Conservation (phyloP, 106 monocot species). For the Acanthochlamys bracteata region DNA sequence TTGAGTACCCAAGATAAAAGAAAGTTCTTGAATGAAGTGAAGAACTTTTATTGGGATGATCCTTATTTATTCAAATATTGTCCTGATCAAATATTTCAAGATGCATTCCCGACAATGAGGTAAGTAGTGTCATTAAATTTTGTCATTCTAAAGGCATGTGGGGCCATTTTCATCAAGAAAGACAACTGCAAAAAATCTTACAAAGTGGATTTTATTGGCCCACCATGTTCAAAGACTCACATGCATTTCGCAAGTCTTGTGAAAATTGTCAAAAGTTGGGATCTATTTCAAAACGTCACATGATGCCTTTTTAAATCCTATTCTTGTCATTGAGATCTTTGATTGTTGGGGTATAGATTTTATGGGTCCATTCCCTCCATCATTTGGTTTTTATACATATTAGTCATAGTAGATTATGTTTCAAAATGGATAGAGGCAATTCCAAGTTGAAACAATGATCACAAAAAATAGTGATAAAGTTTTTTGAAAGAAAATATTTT, state of each 20-base stretch:
- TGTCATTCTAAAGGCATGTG: background rate
- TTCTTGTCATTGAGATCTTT: background rate
- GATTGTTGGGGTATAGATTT: constrained; percentile 6
- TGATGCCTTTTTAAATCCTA: background rate
- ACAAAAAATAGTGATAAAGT: background rate
- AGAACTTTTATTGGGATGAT: background rate
- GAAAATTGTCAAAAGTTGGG: background rate
- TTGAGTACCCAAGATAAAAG: background rate
- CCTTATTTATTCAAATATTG: background rate
- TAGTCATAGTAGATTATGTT: background rate
- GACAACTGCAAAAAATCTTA: background rate
- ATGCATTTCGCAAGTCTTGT: background rate
- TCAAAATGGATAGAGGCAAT: background rate
- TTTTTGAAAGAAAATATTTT: background rate
- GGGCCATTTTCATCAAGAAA: background rate
- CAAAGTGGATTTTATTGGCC: background rate
- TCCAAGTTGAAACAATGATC: background rate
- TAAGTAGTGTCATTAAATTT: background rate
- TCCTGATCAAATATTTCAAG: background rate
- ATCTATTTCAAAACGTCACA: background rate
- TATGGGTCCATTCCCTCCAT: background rate
- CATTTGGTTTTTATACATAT: background rate
- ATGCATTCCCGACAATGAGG: background rate
- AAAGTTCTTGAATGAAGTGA: background rate
- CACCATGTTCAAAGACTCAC: background rate